Base-by-base conservation (phyloP, 1,284 basidiomycete species). In the Apiotrichum mycotoxinovorans region DNA sequence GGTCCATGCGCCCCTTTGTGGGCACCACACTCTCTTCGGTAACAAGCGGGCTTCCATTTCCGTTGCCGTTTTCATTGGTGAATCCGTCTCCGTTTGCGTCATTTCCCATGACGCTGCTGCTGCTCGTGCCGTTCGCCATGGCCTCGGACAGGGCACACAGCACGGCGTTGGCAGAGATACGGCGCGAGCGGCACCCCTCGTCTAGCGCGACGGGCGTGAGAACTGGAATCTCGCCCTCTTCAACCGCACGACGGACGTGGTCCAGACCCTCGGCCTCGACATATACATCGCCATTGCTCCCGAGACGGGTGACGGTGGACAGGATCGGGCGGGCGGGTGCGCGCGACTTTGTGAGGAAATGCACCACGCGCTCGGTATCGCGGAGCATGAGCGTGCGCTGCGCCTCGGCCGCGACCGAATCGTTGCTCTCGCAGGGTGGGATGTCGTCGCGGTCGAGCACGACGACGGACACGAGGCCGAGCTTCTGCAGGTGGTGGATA, bases 171-270 rank as follows among this genome's bases (percentile, higher is more conserved):
- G 91, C 85, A 57, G 88, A 85, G 43, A 98, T 83, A 52, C 92
- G 87, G 26, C 89, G 84, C 18, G 89, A 89, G 47, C 89, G 86
- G 72, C 89, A 91, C 68, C 88, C 88, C 3, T 90, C 89, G 73
- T 97, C 92, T 18, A 98, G 81, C 1, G 93, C 94, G 53, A 98
- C 85, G 4, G 95, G 95, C n/a, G 93, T 83, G 47, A 98, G 84
- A 25, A 99, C 92, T 4, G 96, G 96, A 56, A 98, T 98, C 79
- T 98, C 94, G 25, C 93, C 91, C 18, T 90, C 85, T 54, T 85
- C 84, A 55, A 99, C 84, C 3, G 96, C 90, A 44, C 89, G 88
- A 27, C 90, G 87, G 56, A 98, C 87, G 42, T 87, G 84, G 47
- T 85, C 81, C 54, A 97, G 83, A 60, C 92, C 90, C 53, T 84